Evolutionary conservation across 192 early-diverging fungal species (phyloP), one percentile per base, ranked within the genome.

Genomic region (Coemansia aciculifera): DNA sequence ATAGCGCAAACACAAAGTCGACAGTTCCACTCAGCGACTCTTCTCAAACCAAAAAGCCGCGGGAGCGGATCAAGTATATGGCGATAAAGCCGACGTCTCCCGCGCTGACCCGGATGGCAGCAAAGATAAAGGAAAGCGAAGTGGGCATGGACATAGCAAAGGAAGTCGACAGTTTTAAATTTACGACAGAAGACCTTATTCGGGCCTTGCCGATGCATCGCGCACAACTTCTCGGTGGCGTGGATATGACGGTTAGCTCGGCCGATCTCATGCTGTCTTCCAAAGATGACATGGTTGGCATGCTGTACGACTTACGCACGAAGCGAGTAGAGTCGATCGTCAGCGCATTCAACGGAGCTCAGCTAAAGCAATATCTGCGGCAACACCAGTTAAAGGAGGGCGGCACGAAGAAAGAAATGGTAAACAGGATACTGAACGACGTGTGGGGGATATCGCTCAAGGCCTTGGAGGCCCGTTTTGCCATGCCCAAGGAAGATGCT

Each of bases 401-500:
- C 0, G 80, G 80, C 1, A 69, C 54, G 1, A 83, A 83, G 54
- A n/a, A 43, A n/a, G 54, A 34, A 23, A 54, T 75, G 61, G 61
- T 64, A 5, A 59, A 67, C 34, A 51, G 80, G 60, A 78, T 83
- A 31, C 66, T 83, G 27, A 52, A 63, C 51, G 43, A 66, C 0
- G 69, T 78, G 29, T 83, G 80, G 80, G 72, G 80, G 5, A 72
- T 75, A 3, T 72, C 72, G 10, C 27, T 38, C 1, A 56, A 59
- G 12, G 57, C 67, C 1, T 24, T 83, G 2, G 67, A 66, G 13
- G 39, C 31, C 9, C 46, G 69, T 42, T 60, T 69, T 6, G 49
- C 48, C 31, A 63, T 59, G 62, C 49, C 38, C 15, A 57, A 56
- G 7, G 39, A 65, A 23, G 57, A n/a, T 17, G 59, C 48, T 0